A percentile compares a stretch with the other conserved stretches of the same genome.
Conservation (phyloP, 2,329 filamentous ascomycete genomes). For the Hyphodiscus sp. region DNA sequence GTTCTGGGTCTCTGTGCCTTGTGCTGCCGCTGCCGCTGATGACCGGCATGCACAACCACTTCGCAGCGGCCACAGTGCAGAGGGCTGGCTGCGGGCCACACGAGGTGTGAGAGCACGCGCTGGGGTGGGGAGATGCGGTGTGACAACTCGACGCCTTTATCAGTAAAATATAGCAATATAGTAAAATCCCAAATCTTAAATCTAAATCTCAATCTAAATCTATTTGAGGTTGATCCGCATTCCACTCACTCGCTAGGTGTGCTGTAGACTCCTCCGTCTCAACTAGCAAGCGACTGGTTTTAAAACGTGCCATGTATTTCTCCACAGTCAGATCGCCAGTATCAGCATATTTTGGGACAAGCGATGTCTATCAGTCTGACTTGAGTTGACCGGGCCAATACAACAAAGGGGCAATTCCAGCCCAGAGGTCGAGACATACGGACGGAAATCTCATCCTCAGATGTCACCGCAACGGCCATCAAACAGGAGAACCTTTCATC, state of each 20-base stretch:
- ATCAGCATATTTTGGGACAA: neutral
- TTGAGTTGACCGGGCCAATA: neutral
- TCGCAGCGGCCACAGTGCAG: slow-evolving; percentile 1
- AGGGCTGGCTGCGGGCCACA: slow-evolving; percentile 11
- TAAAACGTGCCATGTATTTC: neutral
- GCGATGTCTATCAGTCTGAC: neutral
- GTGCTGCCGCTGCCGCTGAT: neutral
- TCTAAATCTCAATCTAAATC: too few relatives aligned
- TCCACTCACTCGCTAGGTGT: neutral
- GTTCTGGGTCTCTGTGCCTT: neutral
- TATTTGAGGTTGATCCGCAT: too few relatives aligned
- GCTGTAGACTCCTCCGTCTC: neutral
- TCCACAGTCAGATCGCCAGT: neutral
- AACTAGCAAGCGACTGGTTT: neutral
- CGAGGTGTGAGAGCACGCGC: slow-evolving; percentile 8
- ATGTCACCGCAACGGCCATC: too few relatives aligned
- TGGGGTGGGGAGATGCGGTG: slow-evolving; percentile 15
- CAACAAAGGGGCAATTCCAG: neutral
- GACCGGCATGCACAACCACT: slow-evolving; percentile 1
- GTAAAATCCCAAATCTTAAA: too few relatives aligned
- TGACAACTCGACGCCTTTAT: too few relatives aligned
- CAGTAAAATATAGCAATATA: too few relatives aligned
- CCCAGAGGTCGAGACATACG: neutral
- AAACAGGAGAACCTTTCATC: too few relatives aligned
- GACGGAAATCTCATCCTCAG: too few relatives aligned